phyloP scores from a whole-genome alignment of 257 asterid genomes.

The Penstemon barbatus region DNA sequence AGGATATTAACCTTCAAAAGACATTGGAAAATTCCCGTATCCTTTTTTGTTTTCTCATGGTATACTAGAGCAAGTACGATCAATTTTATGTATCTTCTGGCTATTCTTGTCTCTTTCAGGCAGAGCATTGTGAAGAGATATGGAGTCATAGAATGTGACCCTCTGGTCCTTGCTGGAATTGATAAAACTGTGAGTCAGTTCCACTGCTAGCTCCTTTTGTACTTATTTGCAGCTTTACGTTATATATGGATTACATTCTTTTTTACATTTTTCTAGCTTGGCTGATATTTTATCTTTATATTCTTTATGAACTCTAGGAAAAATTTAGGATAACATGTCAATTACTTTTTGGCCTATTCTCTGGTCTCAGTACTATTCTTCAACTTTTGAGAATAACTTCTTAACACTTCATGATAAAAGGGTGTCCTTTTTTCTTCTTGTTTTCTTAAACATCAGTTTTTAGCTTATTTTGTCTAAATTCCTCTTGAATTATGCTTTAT shows the following conservation, averaged over 20 bases:
- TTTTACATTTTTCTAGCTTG: slow-evolving; percentile 1
- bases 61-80: slow-evolving; percentile 2
- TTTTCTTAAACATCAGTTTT: slow-evolving; percentile 12
- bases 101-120: slow-evolving; percentile 47
- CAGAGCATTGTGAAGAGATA: slow-evolving; percentile 63
- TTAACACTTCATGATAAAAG: neutral
- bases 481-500: slow-evolving; percentile 27
- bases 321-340: slow-evolving; percentile 9
- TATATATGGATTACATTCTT: slow-evolving; percentile 1
- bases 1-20: slow-evolving; percentile 1
- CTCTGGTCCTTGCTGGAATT: slow-evolving; percentile 73
- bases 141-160: slow-evolving; percentile 96
- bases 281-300: slow-evolving; percentile 8
- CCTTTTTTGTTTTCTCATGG: slow-evolving; percentile 1
- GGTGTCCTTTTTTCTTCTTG: neutral
- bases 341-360: slow-evolving; percentile 17
- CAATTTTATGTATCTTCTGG: slow-evolving; percentile 8
- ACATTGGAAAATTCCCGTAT: neutral
- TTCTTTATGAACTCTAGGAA: neutral
- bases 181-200: slow-evolving; percentile 76
- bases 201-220: slow-evolving; percentile 16
- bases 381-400: slow-evolving; percentile 15
- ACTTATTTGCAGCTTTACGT: slow-evolving; percentile 14
- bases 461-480: slow-evolving; percentile 25
- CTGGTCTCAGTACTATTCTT: neutral